A percentile compares a stretch with the other conserved stretches of the same genome.
Evolutionary conservation across 768 basidiomycete species (phyloP).

Genomic region (Pulveroboletus ravenelii): DNA sequence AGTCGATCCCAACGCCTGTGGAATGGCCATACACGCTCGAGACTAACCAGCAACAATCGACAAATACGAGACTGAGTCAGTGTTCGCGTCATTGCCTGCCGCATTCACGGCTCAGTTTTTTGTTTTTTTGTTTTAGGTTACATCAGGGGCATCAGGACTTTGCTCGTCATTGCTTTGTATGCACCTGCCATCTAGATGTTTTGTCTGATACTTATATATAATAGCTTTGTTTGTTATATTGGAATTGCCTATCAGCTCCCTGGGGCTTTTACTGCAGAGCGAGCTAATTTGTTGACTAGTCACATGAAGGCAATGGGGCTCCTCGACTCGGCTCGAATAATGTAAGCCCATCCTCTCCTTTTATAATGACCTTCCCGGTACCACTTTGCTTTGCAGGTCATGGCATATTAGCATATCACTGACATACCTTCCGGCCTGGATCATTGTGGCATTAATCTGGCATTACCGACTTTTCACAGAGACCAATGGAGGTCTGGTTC

Average conservation of each 20-base stretch:
- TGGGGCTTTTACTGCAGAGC: constrained; percentile 62
- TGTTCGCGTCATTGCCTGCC: constrained; percentile 1
- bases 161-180: constrained; percentile 66
- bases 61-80: constrained; percentile 52
- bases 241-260: constrained; percentile 78
- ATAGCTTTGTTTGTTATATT: constrained; percentile 63
- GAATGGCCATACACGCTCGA: constrained; percentile 72
- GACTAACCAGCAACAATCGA: constrained; percentile 60
- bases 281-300: constrained; percentile 57
- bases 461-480: constrained; percentile 59
- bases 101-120: constrained; percentile 2
- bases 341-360: constrained; percentile 33
- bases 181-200: constrained; percentile 15
- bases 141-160: constrained; percentile 52
- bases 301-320: constrained; percentile 83
- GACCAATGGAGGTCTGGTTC: constrained; percentile 55
- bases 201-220: neutral
- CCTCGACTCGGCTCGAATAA: constrained; percentile 60
- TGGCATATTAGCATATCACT: constrained; percentile 69
- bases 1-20: constrained; percentile 49
- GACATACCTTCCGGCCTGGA: constrained; percentile 74
- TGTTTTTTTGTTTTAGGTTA: constrained; percentile 42
- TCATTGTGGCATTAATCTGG: constrained; percentile 62
- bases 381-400: constrained; percentile 26
- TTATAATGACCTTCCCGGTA: neutral